These are phyloP conservation scores for Saccharomycopsis sp. DNA, from an alignment of 805 yeast species.

Conservation along the genomic window DNA sequence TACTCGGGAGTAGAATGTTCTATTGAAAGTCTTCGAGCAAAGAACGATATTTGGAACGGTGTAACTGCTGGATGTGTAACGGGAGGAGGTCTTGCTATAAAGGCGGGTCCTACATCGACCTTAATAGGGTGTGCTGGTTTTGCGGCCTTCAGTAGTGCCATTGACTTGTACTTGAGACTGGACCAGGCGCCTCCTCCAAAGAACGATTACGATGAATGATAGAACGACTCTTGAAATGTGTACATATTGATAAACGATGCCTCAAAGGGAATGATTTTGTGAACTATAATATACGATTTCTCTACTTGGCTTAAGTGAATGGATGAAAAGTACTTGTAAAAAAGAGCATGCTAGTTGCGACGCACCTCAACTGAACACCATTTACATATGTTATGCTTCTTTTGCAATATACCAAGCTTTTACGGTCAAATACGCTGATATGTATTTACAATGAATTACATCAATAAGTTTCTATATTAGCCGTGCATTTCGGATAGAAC, in stretches of 20 bases:
- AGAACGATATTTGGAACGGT: slow-evolving; percentile 88
- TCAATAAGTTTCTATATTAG: too few relatives aligned
- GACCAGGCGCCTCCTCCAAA: slow-evolving; percentile 79
- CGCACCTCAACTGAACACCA: too few relatives aligned
- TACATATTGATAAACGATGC: neutral
- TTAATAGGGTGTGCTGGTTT: slow-evolving; percentile 93
- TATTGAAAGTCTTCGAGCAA: slow-evolving; percentile 79
- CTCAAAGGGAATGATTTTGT: too few relatives aligned
- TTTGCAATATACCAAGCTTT: too few relatives aligned
- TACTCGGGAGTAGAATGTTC: slow-evolving; percentile 91
- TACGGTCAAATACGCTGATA: too few relatives aligned
- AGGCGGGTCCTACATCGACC: slow-evolving; percentile 92
- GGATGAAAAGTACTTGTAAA: too few relatives aligned
- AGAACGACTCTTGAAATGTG: neutral
- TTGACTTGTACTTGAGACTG: slow-evolving; percentile 79
- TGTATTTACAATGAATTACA: neutral
- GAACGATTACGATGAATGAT: slow-evolving; percentile 74
- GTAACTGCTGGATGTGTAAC: slow-evolving; percentile 91
- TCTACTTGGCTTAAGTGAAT: too few relatives aligned
- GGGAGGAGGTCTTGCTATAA: slow-evolving; percentile 91
- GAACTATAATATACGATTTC: too few relatives aligned
- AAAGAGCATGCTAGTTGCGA: too few relatives aligned
- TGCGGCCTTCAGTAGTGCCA: slow-evolving; percentile 88
- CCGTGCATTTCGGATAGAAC: too few relatives aligned
- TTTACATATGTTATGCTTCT: too few relatives aligned